Conservation (phyloP, 1,284 basidiomycete species). For the Malassezia vespertilionis region DNA sequence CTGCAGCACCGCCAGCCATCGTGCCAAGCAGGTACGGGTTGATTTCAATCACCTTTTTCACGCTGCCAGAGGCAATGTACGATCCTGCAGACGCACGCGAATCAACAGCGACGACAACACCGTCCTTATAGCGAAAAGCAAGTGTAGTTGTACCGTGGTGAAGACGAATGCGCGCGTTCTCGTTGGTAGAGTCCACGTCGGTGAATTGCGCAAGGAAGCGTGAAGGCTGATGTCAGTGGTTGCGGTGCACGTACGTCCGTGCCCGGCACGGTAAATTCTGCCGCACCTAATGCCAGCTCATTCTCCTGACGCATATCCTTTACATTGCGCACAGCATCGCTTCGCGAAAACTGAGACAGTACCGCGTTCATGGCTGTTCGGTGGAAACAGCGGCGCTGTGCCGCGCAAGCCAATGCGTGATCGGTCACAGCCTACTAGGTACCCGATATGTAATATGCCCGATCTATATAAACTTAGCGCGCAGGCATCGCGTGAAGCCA, state of each 20-base stretch:
- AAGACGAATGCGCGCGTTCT: constrained; percentile 67
- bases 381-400: background rate
- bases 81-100: constrained; percentile 92
- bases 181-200: constrained; percentile 45
- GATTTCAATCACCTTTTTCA: constrained; percentile 77
- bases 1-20: constrained; percentile 89
- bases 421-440: constrained; percentile 6
- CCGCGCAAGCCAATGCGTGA: constrained; percentile 16
- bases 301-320: too few species aligned
- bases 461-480: background rate
- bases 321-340: background rate
- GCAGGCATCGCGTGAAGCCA: constrained; percentile 4
- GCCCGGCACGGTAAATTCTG: constrained; percentile 6
- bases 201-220: constrained; percentile 44
- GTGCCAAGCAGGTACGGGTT: constrained; percentile 96
- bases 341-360: constrained; percentile 4
- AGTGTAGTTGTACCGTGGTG: constrained; percentile 97
- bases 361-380: constrained; percentile 9
- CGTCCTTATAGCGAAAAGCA: constrained; percentile 90
- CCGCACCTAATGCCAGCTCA: background rate
- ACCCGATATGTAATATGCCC: background rate
- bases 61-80: constrained; percentile 65
- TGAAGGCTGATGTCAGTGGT: constrained; percentile 22
- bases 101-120: constrained; percentile 95
- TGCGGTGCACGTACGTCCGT: constrained; percentile 3